These are phyloP conservation scores for Babesia microti DNA, from an alignment of 169 alveolate genomes.

Conservation along the genomic window DNA sequence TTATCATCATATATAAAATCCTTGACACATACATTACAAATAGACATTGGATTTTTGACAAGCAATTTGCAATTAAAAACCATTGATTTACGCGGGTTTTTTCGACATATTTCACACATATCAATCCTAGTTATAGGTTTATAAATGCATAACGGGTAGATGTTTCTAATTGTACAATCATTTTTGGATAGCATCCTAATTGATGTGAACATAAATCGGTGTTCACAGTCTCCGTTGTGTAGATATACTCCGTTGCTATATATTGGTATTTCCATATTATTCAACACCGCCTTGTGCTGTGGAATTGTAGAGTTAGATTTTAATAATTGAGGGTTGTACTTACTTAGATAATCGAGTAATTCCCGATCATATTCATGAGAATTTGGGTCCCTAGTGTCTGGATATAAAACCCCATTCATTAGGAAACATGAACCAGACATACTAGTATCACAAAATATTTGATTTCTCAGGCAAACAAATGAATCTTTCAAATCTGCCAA, in stretches of 20 bases:
- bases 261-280: constrained; percentile 53
- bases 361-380: constrained; percentile 44
- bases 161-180: constrained; percentile 48
- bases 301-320: constrained; percentile 34
- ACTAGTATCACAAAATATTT: too few relatives aligned
- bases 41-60: constrained; percentile 62
- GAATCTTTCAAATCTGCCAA: constrained; percentile 58
- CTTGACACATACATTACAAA: constrained; percentile 60
- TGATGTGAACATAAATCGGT: constrained; percentile 57
- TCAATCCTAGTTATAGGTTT: constrained; percentile 47
- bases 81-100: constrained; percentile 43
- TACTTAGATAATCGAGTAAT: constrained; percentile 16
- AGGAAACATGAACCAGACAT: constrained; percentile 61
- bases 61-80: constrained; percentile 57
- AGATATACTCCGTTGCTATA: constrained; percentile 54
- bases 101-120: constrained; percentile 61
- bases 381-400: constrained; percentile 49
- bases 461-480: constrained; percentile 62
- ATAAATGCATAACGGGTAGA: constrained; percentile 63
- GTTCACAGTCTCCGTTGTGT: constrained; percentile 77
- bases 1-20: too few relatives aligned
- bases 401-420: constrained; percentile 65
- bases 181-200: constrained; percentile 46
- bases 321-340: constrained; percentile 36
- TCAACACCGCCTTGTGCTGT: constrained; percentile 50